Evolutionary conservation across 306 rosid genomes (phyloP).

Genomic region (Erythrophleum fordii): DNA sequence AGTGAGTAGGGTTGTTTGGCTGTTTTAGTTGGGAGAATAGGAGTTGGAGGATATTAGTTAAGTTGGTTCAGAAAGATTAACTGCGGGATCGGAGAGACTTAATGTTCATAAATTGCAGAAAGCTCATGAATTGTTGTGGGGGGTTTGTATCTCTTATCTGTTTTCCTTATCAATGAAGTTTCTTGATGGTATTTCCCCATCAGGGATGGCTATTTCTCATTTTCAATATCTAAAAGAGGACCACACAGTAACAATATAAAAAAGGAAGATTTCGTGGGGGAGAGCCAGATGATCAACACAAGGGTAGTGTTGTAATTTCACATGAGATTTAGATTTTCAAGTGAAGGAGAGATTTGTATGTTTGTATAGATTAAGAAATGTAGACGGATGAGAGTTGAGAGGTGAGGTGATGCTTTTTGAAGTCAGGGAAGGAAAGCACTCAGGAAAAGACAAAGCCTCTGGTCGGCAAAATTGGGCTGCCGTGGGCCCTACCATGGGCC

Average conservation of each 20-base stretch:
- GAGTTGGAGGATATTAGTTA: slow-evolving; percentile 29
- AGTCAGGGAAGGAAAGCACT: neutral
- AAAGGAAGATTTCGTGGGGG: neutral
- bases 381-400: slow-evolving; percentile 12
- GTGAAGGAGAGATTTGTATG: neutral
- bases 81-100: neutral
- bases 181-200: neutral
- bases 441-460: slow-evolving; percentile 37
- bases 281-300: neutral
- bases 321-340: neutral
- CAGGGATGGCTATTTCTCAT: neutral
- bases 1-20: slow-evolving; percentile 14
- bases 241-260: neutral
- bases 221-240: neutral
- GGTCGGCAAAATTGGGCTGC: slow-evolving; percentile 54
- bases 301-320: slow-evolving; percentile 1
- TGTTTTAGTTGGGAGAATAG: slow-evolving; percentile 18
- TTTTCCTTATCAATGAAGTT: slow-evolving; percentile 21
- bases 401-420: slow-evolving; percentile 20
- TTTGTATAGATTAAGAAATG: neutral
- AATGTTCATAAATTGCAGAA: slow-evolving; percentile 22
- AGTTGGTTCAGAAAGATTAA: slow-evolving; percentile 16
- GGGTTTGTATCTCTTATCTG: neutral
- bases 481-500: slow-evolving; percentile 32
- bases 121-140: neutral